These are phyloP conservation scores for Epichloe coenophiala DNA, from an alignment of 2,329 filamentous ascomycete genomes.

Conservation along the genomic window DNA sequence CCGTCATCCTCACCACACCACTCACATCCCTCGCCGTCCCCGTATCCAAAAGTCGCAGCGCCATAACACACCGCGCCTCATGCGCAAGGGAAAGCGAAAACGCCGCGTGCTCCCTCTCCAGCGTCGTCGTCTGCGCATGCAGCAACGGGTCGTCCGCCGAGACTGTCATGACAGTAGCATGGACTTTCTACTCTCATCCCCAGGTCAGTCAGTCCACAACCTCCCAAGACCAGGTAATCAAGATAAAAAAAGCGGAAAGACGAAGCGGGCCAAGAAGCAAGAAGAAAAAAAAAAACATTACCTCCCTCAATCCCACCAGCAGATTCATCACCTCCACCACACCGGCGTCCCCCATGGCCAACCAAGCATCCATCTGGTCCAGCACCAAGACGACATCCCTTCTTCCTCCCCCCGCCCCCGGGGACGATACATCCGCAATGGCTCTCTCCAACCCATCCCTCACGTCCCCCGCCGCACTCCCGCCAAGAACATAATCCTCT, in stretches of 20 bases:
- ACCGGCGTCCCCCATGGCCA: constrained; percentile 39
- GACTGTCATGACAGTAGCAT: constrained; percentile 53
- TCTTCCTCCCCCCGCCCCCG: constrained; percentile 1
- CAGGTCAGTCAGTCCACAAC: too few species aligned
- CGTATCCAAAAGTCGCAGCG: constrained; percentile 66
- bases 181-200: constrained; percentile 32
- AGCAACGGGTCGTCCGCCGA: constrained; percentile 65
- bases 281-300: constrained; percentile 25
- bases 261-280: not conserved
- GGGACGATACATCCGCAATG: constrained; percentile 19
- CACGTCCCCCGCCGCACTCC: constrained; percentile 22
- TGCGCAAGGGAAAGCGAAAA: constrained; percentile 63
- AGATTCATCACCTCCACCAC: constrained; percentile 38
- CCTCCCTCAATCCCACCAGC: constrained; percentile 48
- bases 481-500: constrained; percentile 15
- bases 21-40: constrained; percentile 85
- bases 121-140: constrained; percentile 41
- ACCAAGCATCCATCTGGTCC: constrained; percentile 51
- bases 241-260: too few species aligned
- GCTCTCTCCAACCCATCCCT: constrained; percentile 25
- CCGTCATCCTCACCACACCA: constrained; percentile 68
- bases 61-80: constrained; percentile 55
- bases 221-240: too few species aligned
- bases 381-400: constrained; percentile 41
- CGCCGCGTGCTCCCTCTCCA: constrained; percentile 60